These are phyloP conservation scores for Akanthomyces lecanii DNA, from an alignment of 2,329 filamentous ascomycete genomes.

Conservation along the genomic window DNA sequence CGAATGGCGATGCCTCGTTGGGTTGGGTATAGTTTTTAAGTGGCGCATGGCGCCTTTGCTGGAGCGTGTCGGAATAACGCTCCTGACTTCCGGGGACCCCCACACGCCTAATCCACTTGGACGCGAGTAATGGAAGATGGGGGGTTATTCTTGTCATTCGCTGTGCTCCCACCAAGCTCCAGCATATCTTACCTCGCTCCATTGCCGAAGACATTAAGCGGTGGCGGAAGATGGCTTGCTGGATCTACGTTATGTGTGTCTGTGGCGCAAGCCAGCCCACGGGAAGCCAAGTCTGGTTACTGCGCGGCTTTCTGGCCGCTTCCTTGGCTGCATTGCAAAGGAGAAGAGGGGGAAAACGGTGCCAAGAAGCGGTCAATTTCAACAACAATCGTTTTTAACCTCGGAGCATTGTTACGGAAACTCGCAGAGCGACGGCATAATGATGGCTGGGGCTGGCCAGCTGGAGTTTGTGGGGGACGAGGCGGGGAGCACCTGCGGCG, in stretches of 20 bases:
- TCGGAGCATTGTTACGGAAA: neutral
- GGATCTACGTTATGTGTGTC: neutral
- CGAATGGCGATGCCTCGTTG: neutral
- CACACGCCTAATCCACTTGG: neutral
- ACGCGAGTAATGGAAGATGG: conserved; percentile 11
- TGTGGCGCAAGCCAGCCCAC: neutral
- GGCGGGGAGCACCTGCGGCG: conserved; percentile 1
- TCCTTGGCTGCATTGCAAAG: neutral
- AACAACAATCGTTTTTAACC: too few relatives aligned
- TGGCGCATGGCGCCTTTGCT: neutral
- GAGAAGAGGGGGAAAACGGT: neutral
- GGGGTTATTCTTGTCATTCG: neutral
- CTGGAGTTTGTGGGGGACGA: conserved; percentile 9
- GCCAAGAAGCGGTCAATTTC: neutral
- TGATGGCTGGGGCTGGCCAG: neutral
- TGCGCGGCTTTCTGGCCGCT: neutral
- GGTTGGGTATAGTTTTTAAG: neutral
- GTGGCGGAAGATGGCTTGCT: neutral
- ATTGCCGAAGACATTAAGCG: conserved; percentile 11
- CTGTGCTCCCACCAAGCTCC: neutral
- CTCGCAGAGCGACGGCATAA: neutral
- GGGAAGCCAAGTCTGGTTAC: neutral
- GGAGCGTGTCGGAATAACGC: conserved; percentile 2
- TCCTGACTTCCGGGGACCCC: neutral
- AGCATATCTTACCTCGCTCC: neutral